Percentiles rank a stretch among this genome's conserved stretches.
phyloP scores from a whole-genome alignment of 2,329 filamentous ascomycete species.

The Sclerotinia glacialis region DNA sequence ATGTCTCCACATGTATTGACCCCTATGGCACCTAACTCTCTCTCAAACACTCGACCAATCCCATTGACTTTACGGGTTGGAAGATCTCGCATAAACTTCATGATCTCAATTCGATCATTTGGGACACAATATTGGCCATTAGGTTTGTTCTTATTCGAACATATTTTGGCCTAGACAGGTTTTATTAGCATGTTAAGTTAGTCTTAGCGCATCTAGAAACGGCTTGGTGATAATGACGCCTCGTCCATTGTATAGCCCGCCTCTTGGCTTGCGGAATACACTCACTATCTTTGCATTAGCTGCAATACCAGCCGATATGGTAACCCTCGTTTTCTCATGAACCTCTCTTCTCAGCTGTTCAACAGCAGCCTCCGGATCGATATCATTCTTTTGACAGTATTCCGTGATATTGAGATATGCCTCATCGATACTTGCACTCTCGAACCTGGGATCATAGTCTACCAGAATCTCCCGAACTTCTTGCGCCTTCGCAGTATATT shows the following conservation, averaged over 20 bases:
- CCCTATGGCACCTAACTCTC: constrained; percentile 83
- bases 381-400: constrained; percentile 69
- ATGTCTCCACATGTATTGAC: constrained; percentile 88
- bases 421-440: constrained; percentile 93
- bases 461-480: constrained; percentile 80
- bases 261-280: not conserved
- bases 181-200: not conserved
- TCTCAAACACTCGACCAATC: constrained; percentile 88
- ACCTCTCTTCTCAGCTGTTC: constrained; percentile 76
- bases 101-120: constrained; percentile 68
- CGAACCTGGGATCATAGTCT: constrained; percentile 86
- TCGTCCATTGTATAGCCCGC: not conserved
- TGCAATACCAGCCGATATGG: constrained; percentile 90
- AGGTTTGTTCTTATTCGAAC: constrained; percentile 92
- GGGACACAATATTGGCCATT: constrained; percentile 84
- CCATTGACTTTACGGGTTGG: constrained; percentile 91
- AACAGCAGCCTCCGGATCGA: constrained; percentile 71
- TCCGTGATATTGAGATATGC: constrained; percentile 93
- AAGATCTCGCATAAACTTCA: constrained; percentile 80
- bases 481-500: constrained; percentile 85
- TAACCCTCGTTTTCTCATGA: constrained; percentile 72
- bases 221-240: not conserved
- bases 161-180: constrained; percentile 69
- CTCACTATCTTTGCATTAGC: constrained; percentile 74
- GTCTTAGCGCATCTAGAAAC: not conserved